Percentiles rank a stretch among this genome's conserved stretches.
These are phyloP conservation scores for Spinacia oleracea DNA, from an alignment of 179 eudicot species.

Conservation along the genomic window DNA sequence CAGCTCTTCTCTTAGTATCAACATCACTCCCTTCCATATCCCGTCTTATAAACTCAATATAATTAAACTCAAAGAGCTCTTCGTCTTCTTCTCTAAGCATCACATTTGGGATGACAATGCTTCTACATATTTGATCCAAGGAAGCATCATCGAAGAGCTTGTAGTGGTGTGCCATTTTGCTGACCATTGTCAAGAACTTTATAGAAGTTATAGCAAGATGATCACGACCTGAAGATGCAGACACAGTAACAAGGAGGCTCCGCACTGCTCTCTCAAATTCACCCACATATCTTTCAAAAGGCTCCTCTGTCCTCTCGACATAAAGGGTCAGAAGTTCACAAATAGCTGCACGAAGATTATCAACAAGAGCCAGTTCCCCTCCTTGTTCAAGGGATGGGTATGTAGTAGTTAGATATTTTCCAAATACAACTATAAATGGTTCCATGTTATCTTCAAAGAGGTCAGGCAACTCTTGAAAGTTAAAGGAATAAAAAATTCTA, in stretches of 20 bases:
- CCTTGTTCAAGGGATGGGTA: slow-evolving; percentile 70
- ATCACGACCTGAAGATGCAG: slow-evolving; percentile 68
- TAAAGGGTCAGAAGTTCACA: slow-evolving; percentile 88
- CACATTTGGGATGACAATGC: slow-evolving; percentile 92
- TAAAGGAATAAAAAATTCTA: slow-evolving; percentile 81
- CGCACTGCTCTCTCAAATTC: slow-evolving; percentile 78
- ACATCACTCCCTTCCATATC: slow-evolving; percentile 99
- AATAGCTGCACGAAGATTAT: slow-evolving; percentile 76
- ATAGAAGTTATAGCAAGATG: slow-evolving; percentile 79
- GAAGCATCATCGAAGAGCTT: slow-evolving; percentile 64
- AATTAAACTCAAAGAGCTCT: slow-evolving; percentile 91
- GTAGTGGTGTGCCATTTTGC: slow-evolving; percentile 70
- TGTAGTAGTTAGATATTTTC: slow-evolving; percentile 59
- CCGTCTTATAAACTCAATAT: slow-evolving; percentile 79
- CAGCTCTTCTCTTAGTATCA: slow-evolving; percentile 92
- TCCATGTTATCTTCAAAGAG: slow-evolving; percentile 93
- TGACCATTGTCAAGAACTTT: slow-evolving; percentile 78
- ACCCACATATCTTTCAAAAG: slow-evolving; percentile 56
- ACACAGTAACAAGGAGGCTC: slow-evolving; percentile 61
- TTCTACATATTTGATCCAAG: slow-evolving; percentile 72
- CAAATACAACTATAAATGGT: slow-evolving; percentile 78
- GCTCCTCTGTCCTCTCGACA: slow-evolving; percentile 86
- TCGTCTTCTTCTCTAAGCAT: slow-evolving; percentile 92
- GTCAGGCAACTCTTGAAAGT: slow-evolving; percentile 89
- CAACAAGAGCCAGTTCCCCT: slow-evolving; percentile 68